Evolutionary conservation across 1,284 basidiomycete genomes (phyloP), one percentile per base, ranked within the genome.

Genomic region (Moesziomyces parantarcticus): DNA sequence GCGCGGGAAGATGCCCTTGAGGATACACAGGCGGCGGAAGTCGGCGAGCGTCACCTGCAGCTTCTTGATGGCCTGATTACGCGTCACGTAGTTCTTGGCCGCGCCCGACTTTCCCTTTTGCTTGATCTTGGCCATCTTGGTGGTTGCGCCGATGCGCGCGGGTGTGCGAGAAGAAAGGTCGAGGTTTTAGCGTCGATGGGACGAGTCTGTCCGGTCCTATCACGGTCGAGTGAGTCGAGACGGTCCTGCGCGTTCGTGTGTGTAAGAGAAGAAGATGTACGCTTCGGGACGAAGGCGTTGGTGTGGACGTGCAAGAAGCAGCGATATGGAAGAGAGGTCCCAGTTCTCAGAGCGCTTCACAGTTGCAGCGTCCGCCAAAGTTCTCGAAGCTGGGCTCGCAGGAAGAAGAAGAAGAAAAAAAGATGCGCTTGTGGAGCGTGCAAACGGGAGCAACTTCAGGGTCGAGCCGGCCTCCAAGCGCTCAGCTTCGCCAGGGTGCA

Each of bases 1-100:
- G 52, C 96, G 92, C 69, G 97, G 97, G 85, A 96, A 98, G 83
- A 99, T 97, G 26, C 97, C 97, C 88, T 99, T 99, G 77, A 99
- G 87, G 78, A 99, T 99, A 85, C 97, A 99, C 52, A 99, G 87
- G 61, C 97, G 89, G 68, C 97, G 90, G 86, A 99, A 99, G 86
- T 99, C 97, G 58, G 94, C 92, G 41, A 99, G 88, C 39, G 96
- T 96, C 84, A 94, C 92, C 86, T 99, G 97, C 21, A 99, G 88
- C 87, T 85, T 85, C 82, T 85, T 86, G 61, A 85, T 78, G 14
- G 85, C 78, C 64, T 91, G 87, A 64, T 93, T 94, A 44, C 97
- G 90, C 46, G 97, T 99, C 59, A 85, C 75, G 70, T 85, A 85
- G 81, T 85, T 76, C 86, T 96, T 99, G 64, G 94, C 94, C 60